Percentiles rank a stretch among this genome's conserved stretches.
Conservation (phyloP, 2,329 filamentous ascomycete genomes). For the Paradendryphiella salina region DNA sequence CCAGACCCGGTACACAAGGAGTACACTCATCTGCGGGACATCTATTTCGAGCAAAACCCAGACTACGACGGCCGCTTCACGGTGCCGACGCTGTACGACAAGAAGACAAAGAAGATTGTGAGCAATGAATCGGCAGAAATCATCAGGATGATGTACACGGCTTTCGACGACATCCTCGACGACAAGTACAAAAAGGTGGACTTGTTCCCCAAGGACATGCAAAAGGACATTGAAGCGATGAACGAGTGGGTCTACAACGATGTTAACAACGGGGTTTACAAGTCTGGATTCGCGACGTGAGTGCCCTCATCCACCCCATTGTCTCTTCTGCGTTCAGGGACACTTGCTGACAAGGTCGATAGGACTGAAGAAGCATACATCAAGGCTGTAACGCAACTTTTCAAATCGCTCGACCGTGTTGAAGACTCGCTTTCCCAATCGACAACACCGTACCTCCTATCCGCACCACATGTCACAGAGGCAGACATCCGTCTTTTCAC, state of each 20-base stretch:
- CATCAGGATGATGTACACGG: conserved; percentile 82
- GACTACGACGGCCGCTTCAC: conserved; percentile 81
- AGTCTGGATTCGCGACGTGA: conserved; percentile 56
- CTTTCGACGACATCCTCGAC: conserved; percentile 67
- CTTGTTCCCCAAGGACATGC: conserved; percentile 51
- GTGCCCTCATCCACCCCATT: conserved; percentile 9
- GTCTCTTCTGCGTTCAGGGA: neutral
- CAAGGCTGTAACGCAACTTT: conserved; percentile 52
- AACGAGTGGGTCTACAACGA: conserved; percentile 59
- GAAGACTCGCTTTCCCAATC: conserved; percentile 50
- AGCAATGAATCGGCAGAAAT: conserved; percentile 94
- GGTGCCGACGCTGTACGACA: conserved; percentile 85
- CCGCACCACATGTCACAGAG: conserved; percentile 51
- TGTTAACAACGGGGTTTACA: conserved; percentile 59
- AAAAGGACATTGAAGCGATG: conserved; percentile 53
- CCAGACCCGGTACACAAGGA: conserved; percentile 68
- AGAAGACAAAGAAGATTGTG: conserved; percentile 73
- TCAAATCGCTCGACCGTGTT: conserved; percentile 54
- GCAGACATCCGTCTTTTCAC: conserved; percentile 57
- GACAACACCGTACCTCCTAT: conserved; percentile 53
- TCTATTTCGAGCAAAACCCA: conserved; percentile 76
- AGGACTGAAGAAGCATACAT: conserved; percentile 56
- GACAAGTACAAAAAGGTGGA: conserved; percentile 51
- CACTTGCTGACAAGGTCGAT: neutral
- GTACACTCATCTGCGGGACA: conserved; percentile 72